A percentile compares a stretch with the other conserved stretches of the same genome.
Conservation (phyloP, 345 rosid species). For the Cochlearia excelsa region DNA sequence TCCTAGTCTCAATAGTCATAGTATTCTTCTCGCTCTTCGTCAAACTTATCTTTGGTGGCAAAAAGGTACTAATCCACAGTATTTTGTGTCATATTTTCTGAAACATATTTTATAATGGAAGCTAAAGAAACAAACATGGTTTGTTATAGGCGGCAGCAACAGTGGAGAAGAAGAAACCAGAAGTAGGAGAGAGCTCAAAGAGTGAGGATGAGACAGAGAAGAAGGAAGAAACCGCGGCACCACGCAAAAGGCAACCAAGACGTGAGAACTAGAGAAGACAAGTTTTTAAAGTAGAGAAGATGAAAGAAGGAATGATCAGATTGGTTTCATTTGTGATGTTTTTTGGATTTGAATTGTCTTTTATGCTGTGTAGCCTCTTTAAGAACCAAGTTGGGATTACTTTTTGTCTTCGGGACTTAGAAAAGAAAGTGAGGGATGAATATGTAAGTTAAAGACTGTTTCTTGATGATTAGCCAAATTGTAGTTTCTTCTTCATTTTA, state of each 20-base stretch:
- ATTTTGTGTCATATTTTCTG: too few relatives aligned
- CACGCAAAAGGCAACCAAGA: constrained; percentile 48
- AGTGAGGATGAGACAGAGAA: constrained; percentile 44
- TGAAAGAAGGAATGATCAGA: too few relatives aligned
- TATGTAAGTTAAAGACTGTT: constrained; percentile 24
- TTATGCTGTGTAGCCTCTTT: constrained; percentile 15
- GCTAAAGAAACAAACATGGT: too few relatives aligned
- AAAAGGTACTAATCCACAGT: constrained; percentile 38
- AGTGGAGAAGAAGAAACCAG: constrained; percentile 38
- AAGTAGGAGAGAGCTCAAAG: constrained; percentile 42
- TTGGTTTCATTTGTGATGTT: background rate
- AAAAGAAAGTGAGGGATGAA: background rate
- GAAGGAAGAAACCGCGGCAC: constrained; percentile 44
- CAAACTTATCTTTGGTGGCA: constrained; percentile 58
- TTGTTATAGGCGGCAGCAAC: constrained; percentile 26
- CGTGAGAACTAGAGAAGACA: constrained; percentile 43
- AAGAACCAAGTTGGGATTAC: constrained; percentile 21
- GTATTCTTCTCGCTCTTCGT: constrained; percentile 40
- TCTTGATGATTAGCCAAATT: constrained; percentile 1
- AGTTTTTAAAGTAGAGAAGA: background rate
- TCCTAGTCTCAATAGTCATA: constrained; percentile 43
- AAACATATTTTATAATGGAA: background rate
- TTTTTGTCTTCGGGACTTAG: constrained; percentile 14
- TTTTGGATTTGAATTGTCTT: background rate
- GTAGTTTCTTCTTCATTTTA: constrained; percentile 21